Base-by-base conservation (phyloP, 2,329 filamentous ascomycete species). In the Colletotrichum cereale region DNA sequence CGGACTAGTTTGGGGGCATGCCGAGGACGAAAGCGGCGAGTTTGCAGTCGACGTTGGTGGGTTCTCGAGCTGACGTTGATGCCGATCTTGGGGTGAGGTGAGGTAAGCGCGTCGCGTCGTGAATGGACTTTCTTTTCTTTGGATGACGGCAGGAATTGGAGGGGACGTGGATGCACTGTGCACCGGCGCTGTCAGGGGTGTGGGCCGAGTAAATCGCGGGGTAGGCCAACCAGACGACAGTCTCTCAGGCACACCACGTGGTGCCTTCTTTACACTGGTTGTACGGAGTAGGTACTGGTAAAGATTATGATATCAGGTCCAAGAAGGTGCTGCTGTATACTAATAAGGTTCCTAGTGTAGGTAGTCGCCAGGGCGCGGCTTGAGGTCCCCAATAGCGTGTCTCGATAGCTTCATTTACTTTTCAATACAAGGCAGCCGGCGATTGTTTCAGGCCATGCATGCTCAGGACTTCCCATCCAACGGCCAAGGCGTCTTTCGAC, bases 191-290 rank as follows among this genome's bases (percentile, higher is more conserved):
- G 65, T 26, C 65, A 60, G 65, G 69, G 69, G 69, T 67, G 68
- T 72, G 69, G 66, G 57, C 67, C 47, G 52, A 72, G 69, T 72
- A 72, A 72, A 72, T 72, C 65, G 69, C 69, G 69, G 69, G 69
- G 69, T 72, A 72, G 53, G 44, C 69, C 58, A 69, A 72, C 69
- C 69, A 69, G 52, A 60, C 58, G 58, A 47, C 60, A n/a, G 69
- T 48, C 47, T 69, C 40, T 52, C 60, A 63, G 60, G 66, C 53
- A 69, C 66, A 69, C 69, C 69, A 72, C 69, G 69, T 72, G 69
- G 69, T 52, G 14, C 3, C 44, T 52, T 56, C 44, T 14, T 6
- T 8, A 24, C 38, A 7, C 38, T 26, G 62, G 16, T 62, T n/a
- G n/a, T n/a, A n/a, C n/a, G n/a, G n/a, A n/a, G n/a, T n/a, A n/a